phyloP scores from a whole-genome alignment of 331 rosid species.

The Telfairia occidentalis region DNA sequence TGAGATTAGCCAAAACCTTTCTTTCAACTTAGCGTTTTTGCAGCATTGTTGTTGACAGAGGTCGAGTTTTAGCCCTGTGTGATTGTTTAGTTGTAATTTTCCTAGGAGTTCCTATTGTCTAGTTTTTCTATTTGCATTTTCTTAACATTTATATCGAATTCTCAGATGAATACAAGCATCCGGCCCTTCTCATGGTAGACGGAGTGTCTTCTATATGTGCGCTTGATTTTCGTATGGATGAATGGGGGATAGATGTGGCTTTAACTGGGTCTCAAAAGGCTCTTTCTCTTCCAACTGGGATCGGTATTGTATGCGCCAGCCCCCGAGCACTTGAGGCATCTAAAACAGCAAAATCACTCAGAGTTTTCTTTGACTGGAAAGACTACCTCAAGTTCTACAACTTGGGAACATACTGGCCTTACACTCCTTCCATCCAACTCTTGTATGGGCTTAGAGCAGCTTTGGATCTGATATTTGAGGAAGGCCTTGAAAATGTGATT shows the following conservation, averaged over 20 bases:
- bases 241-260: slow-evolving; percentile 98
- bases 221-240: slow-evolving; percentile 97
- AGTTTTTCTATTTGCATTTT: neutral
- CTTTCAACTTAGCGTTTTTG: neutral
- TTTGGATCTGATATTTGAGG: slow-evolving; percentile 91
- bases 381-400: slow-evolving; percentile 92
- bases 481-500: slow-evolving; percentile 86
- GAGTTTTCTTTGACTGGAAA: slow-evolving; percentile 94
- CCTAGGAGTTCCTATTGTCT: neutral
- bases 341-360: slow-evolving; percentile 61
- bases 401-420: slow-evolving; percentile 91
- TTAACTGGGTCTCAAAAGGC: slow-evolving; percentile 97
- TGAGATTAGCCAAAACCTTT: no score
- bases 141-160: slow-evolving; percentile 18
- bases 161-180: slow-evolving; percentile 75
- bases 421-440: slow-evolving; percentile 94
- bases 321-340: slow-evolving; percentile 90
- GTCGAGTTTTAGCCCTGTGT: neutral
- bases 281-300: slow-evolving; percentile 95
- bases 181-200: slow-evolving; percentile 86
- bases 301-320: slow-evolving; percentile 83
- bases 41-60: neutral
- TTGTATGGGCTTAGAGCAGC: slow-evolving; percentile 87
- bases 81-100: neutral
- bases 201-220: slow-evolving; percentile 99